A percentile compares a stretch with the other conserved stretches of the same genome.
These are phyloP conservation scores for Rhytidhysteron rufulum DNA, from an alignment of 2,329 filamentous ascomycete species.

Conservation along the genomic window DNA sequence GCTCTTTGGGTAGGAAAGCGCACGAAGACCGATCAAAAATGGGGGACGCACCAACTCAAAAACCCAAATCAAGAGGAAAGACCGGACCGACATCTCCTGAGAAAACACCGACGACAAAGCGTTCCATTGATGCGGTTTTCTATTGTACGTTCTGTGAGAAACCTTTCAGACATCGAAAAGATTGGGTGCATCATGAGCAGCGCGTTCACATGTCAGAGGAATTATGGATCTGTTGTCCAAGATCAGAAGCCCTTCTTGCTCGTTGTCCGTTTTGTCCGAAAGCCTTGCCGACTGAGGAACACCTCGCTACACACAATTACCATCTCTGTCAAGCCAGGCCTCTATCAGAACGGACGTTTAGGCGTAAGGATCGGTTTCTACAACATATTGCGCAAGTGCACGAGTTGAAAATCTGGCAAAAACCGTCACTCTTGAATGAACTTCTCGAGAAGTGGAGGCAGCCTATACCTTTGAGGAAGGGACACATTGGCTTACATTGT, in stretches of 20 bases:
- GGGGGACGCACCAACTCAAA: constrained; percentile 1
- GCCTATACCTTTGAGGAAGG: constrained; percentile 9
- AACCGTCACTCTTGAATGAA: constrained; percentile 48
- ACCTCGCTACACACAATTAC: constrained; percentile 49
- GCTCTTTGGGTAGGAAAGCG: neutral
- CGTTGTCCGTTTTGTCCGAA: constrained; percentile 47
- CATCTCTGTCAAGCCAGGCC: constrained; percentile 54
- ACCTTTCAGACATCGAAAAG: constrained; percentile 50
- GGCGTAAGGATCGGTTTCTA: constrained; percentile 48
- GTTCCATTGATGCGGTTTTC: constrained; percentile 28
- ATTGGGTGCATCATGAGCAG: constrained; percentile 60
- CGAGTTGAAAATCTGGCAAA: constrained; percentile 36
- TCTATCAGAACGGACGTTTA: constrained; percentile 48
- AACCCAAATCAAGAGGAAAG: neutral
- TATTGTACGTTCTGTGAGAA: constrained; percentile 52
- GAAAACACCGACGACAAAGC: neutral
- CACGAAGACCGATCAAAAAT: neutral
- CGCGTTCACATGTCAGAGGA: constrained; percentile 61
- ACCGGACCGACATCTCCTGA: neutral
- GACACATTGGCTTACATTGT: constrained; percentile 11
- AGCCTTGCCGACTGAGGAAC: constrained; percentile 39
- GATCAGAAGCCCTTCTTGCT: constrained; percentile 40
- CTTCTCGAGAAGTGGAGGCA: constrained; percentile 16
- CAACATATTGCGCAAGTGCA: constrained; percentile 49
- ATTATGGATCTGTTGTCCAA: constrained; percentile 53